A percentile compares a stretch with the other conserved stretches of the same genome.
Conservation (phyloP, 768 basidiomycete genomes). For the Boletus patriciae region DNA sequence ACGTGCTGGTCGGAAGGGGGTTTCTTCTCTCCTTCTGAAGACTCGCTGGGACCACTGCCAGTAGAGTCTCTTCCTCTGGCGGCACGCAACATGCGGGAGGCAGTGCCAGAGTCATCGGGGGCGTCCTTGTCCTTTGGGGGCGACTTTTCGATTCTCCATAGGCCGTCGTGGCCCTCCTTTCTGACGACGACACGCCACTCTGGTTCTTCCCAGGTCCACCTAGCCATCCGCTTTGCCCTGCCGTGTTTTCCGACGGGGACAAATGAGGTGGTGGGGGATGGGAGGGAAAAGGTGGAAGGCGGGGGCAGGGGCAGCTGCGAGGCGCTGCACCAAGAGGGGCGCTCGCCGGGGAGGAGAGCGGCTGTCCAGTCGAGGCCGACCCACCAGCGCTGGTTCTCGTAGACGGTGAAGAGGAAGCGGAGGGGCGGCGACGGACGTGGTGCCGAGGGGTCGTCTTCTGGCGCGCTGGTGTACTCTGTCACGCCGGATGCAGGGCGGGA, state of each 20-base stretch:
- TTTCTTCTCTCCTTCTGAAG: constrained; percentile 25
- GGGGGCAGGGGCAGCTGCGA: constrained; percentile 60
- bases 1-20: constrained; percentile 23
- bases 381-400: constrained; percentile 98
- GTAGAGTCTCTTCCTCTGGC: constrained; percentile 47
- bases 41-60: constrained; percentile 16
- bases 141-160: constrained; percentile 58
- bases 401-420: constrained; percentile 84
- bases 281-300: constrained; percentile 66
- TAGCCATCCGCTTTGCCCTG: constrained; percentile 68
- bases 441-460: constrained; percentile 12
- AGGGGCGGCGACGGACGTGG: constrained; percentile 36
- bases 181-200: constrained; percentile 83
- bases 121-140: constrained; percentile 47
- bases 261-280: constrained; percentile 59
- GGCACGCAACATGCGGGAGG: constrained; percentile 52
- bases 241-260: constrained; percentile 49
- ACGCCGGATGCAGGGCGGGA: constrained; percentile 26
- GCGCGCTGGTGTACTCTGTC: constrained; percentile 19
- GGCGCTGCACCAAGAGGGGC: constrained; percentile 82
- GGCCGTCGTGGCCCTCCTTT: constrained; percentile 48
- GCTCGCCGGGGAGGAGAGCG: constrained; percentile 84
- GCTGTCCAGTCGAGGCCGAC: constrained; percentile 96
- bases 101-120: constrained; percentile 44
- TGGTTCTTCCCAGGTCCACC: constrained; percentile 87